These are phyloP conservation scores for Fremontodendron californicum DNA, from an alignment of 345 rosid species.

Conservation along the genomic window DNA sequence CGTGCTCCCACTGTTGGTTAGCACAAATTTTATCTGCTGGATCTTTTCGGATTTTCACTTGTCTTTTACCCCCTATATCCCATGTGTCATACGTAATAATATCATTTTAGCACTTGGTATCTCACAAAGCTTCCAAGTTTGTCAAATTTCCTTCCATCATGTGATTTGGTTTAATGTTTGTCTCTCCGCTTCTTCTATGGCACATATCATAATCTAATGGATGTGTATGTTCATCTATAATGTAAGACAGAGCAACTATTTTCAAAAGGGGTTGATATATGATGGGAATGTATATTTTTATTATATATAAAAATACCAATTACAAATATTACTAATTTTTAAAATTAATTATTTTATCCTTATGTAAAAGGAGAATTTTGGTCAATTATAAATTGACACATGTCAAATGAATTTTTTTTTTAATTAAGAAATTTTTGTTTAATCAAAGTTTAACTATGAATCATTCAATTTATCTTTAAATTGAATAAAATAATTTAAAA, in stretches of 20 bases:
- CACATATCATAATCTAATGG: slow-evolving; percentile 19
- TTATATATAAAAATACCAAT: too few species aligned
- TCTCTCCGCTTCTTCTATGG: slow-evolving; percentile 4
- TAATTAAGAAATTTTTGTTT: too few species aligned
- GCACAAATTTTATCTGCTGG: slow-evolving; percentile 5
- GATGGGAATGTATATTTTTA: slow-evolving; percentile 27
- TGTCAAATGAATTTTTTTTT: too few species aligned
- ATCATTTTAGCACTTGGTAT: slow-evolving; percentile 24
- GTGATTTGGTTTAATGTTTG: slow-evolving; percentile 19
- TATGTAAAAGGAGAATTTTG: too few species aligned
- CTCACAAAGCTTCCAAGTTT: slow-evolving; percentile 24
- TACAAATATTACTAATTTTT: too few species aligned
- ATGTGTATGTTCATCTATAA: slow-evolving; percentile 21
- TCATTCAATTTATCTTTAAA: too few species aligned
- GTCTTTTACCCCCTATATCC: slow-evolving; percentile 18
- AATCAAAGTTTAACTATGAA: too few species aligned
- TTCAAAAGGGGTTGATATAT: slow-evolving; percentile 26
- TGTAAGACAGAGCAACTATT: slow-evolving; percentile 28
- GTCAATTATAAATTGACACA: too few species aligned
- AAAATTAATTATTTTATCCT: too few species aligned
- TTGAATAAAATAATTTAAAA: too few species aligned
- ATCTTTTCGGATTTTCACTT: slow-evolving; percentile 15
- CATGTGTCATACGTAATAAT: slow-evolving; percentile 30
- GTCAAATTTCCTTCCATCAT: slow-evolving; percentile 26
- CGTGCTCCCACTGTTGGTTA: slow-evolving; percentile 20